Percentiles rank a stretch among this genome's conserved stretches.
Conservation (phyloP, 2,329 filamentous ascomycete genomes). For the Ophiostoma sp. region DNA sequence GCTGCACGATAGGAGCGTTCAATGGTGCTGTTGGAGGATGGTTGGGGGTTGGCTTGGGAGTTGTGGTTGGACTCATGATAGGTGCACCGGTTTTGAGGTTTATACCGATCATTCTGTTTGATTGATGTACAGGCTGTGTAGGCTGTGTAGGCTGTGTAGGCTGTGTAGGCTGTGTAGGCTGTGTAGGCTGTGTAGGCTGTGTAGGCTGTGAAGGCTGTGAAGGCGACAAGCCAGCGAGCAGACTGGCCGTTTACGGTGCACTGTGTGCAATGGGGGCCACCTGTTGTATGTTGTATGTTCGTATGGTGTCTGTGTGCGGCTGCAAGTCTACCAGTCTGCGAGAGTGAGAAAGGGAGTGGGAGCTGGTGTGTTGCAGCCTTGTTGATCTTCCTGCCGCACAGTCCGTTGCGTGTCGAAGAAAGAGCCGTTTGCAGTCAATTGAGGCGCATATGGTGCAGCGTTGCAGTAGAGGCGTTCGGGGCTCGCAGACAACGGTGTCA, state of each 20-base stretch:
- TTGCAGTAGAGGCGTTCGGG: not conserved
- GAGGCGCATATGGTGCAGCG: not conserved
- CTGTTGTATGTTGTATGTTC: not conserved
- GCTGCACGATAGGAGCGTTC: too few species aligned
- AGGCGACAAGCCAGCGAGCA: not conserved
- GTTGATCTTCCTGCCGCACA: not conserved
- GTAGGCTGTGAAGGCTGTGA: too few species aligned
- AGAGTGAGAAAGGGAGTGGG: not conserved
- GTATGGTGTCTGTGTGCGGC: not conserved
- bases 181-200: too few species aligned
- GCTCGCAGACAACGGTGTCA: not conserved
- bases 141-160: too few species aligned
- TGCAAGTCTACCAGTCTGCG: too few species aligned
- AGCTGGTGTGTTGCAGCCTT: not conserved
- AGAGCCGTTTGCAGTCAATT: not conserved
- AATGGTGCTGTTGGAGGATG: too few species aligned
- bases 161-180: too few species aligned
- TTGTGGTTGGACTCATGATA: too few species aligned
- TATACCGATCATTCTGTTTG: too few species aligned
- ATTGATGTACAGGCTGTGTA: too few species aligned
- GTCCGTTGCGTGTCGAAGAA: not conserved
- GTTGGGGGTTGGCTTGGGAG: too few species aligned
- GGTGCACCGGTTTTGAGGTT: too few species aligned
- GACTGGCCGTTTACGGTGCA: not conserved
- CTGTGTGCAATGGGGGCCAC: not conserved